Base-by-base conservation (phyloP, 2,329 filamentous ascomycete genomes). In the Escovopsis sp. region DNA sequence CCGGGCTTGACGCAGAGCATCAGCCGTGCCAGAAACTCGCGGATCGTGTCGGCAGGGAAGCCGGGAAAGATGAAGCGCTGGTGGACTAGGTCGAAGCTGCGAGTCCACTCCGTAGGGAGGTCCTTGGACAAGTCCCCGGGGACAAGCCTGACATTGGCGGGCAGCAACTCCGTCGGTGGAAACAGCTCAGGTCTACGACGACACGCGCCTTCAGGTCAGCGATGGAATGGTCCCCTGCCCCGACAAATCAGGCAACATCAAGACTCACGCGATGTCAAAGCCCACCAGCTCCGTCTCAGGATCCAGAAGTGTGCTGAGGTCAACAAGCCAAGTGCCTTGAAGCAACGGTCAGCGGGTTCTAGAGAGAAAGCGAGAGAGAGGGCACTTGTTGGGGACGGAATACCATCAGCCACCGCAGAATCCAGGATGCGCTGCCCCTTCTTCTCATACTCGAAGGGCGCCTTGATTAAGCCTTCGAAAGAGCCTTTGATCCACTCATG, bases 31-130 rank as follows among this genome's bases (percentile, higher is more conserved):
- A 47, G 16, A n/a, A 38, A 35, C 2, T 39, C 15, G 16, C 39
- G 12, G n/a, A 44, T 20, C 6, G 37, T 14, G 9, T 40, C 15
- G 14, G 12, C 16, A 2, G 39, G 20, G 13, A 45, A 34, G 7
- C 43, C 42, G 11, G 42, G 43, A n/a, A 47, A 42, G 5, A 42
- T 38, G 12, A 47, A 42, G 12, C 46, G 43, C 9, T 47, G 46
- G 32, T 47, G 46, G 13, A 46, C 46, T 4, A 47, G 41, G 39
- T 47, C 44, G 27, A 47, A 47, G 20, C 32, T 24, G 15, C 16
- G 10, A 3, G 31, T 37, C 46, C 43, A 46, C 4, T 42, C 42
- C 5, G 33, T 31, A n/a, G 41, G 41, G 13, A 42, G 39, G 8
- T 35, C 31, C 7, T 39, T 37, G 0, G 37, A 35, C 5, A 44